Base-by-base conservation (phyloP, 495 filamentous ascomycete species). In the Opeltia flavorubescens region DNA sequence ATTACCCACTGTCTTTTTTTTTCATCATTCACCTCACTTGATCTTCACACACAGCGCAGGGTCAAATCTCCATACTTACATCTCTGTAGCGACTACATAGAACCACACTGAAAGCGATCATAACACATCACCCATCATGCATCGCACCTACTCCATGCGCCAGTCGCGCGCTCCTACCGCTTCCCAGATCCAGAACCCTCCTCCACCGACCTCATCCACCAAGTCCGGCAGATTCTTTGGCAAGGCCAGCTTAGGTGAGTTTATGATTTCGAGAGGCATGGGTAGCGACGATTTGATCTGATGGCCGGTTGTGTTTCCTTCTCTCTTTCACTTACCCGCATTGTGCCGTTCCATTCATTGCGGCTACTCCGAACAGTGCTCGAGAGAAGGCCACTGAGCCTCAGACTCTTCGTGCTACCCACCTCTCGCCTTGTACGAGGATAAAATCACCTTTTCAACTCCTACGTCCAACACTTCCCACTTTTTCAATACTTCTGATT, bases 131-230 rank as follows among this genome's bases (percentile, higher is more conserved):
- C 36, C 46, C 63, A 68, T 48, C 40, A 96, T 96, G 91, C 89
- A 96, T 78, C 85, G 91, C 54, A 94, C 91, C 53, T 98, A 98
- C 61, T 95, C 88, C 54, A 95, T 96, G 89, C 86, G 91, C 77
- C 81, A 89, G 69, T 78, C 85, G 69, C 80, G 91, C 74, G 83
- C 84, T 55, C 93, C 93, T 40, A 96, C 93, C 34, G 84, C 84
- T 54, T 84, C 83, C 60, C 84, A 89, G 61, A 74, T 80, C 56
- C 80, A 95, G 75, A 95, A 86, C 63, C 93, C 91, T 20, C 91
- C 88, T 18, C 91, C 91, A 43, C 93, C 93, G 46, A 60, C 85
- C 28, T 95, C 89, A 27, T 80, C 77, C 42, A 98, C 91, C 49
- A 98, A 98, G 71, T 76, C 81, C 4, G 80, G 79, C 53, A 77